Conservation (phyloP, 2,329 filamentous ascomycete species). For the Pyrenophora graminea region DNA sequence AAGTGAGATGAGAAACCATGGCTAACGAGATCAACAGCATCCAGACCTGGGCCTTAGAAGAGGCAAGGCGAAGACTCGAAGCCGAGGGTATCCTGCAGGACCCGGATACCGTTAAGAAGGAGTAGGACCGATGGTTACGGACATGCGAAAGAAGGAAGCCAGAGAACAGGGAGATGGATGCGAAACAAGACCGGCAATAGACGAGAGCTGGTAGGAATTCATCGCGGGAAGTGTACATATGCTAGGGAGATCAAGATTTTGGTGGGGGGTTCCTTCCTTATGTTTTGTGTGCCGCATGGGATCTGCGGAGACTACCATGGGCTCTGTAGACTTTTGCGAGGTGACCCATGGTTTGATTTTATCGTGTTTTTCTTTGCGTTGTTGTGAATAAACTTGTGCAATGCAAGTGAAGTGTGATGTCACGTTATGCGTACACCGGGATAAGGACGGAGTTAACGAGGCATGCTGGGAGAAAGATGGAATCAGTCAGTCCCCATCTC, state of each 20-base stretch:
- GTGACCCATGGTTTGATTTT: conserved; percentile 6
- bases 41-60: conserved; percentile 98
- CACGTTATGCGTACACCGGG: neutral
- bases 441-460: too few species aligned
- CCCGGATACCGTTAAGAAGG: conserved; percentile 60
- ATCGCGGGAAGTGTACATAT: conserved; percentile 9
- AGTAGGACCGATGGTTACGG: conserved; percentile 15
- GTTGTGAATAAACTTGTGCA: neutral
- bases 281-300: conserved; percentile 12
- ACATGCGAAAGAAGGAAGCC: neutral
- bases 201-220: neutral
- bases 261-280: neutral
- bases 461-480: too few species aligned
- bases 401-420: neutral
- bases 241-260: conserved; percentile 1
- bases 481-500: too few species aligned
- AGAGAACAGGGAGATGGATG: too few species aligned
- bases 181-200: too few species aligned
- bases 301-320: conserved; percentile 3
- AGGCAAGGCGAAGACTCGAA: conserved; percentile 92
- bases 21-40: conserved; percentile 64
- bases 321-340: conserved; percentile 12
- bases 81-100: conserved; percentile 92
- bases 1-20: neutral
- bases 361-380: conserved; percentile 8